Evolutionary conservation across 768 basidiomycete species (phyloP).

Genomic region (Phylloporus arenicola): DNA sequence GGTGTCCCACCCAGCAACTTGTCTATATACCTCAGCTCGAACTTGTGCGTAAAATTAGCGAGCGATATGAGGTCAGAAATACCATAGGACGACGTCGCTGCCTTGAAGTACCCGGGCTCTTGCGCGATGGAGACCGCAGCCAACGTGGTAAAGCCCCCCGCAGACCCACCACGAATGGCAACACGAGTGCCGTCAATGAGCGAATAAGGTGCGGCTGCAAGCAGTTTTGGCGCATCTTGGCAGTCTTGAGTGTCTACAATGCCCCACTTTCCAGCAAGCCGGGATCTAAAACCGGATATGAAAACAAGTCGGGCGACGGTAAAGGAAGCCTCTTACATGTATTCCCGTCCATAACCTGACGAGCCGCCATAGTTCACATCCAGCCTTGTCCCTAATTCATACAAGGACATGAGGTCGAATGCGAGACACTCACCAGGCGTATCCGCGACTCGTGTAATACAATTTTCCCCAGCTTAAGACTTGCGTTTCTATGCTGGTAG

Average conservation of each 20-base stretch:
- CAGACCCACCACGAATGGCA: conserved; percentile 66
- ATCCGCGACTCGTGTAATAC: conserved; percentile 68
- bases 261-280: conserved; percentile 67
- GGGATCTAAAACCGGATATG: conserved; percentile 28
- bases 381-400: conserved; percentile 35
- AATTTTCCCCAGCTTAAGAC: conserved; percentile 50
- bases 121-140: conserved; percentile 39
- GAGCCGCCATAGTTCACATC: conserved; percentile 79
- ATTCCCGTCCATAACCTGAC: conserved; percentile 65
- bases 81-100: conserved; percentile 63
- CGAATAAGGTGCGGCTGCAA: conserved; percentile 41
- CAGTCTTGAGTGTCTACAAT: conserved; percentile 67
- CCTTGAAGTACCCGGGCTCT: conserved; percentile 44
- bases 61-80: conserved; percentile 58
- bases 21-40: conserved; percentile 53
- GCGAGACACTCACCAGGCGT: conserved; percentile 51
- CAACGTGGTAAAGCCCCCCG: conserved; percentile 71
- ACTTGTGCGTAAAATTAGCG: conserved; percentile 66
- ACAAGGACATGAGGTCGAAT: background rate
- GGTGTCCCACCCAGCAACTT: conserved; percentile 60
- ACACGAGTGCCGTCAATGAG: conserved; percentile 61
- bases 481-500: conserved; percentile 46
- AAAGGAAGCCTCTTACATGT: conserved; percentile 36
- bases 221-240: conserved; percentile 44
- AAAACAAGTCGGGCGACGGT: background rate